Base-by-base conservation (phyloP, 2,329 filamentous ascomycete species). In the Arthrinium phaeospermum region DNA sequence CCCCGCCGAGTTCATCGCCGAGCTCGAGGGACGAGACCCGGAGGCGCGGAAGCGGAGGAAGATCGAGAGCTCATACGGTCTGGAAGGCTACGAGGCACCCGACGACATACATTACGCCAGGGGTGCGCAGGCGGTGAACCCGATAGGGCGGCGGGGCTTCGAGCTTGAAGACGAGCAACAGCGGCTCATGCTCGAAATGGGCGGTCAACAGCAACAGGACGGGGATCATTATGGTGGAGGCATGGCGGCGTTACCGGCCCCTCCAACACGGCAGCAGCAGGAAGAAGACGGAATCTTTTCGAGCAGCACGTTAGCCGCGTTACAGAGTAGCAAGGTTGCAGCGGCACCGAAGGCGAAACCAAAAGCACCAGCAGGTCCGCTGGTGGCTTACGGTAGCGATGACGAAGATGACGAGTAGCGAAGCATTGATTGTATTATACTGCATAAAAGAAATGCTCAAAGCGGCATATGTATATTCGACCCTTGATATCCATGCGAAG, bases 51-150 rank as follows among this genome's bases (percentile, higher is more conserved):
- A 98, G 85, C 88, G 95, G 78, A 91, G 96, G 82, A 97, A 94
- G 83, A 91, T 98, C 37, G 94, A 98, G 81, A 95, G 94, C 69
- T 92, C 90, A 30, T 98, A 98, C 79, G 96, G 95, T 0, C 82
- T 99, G 67, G 89, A 96, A 71, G 96, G 95, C 0, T 98, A 98
- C 81, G 94, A 98, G 79, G 95, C 95, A 1, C 95, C 96, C 0
- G 96, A 99, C 80, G 93, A 96, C 74, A 91, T 99, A 37, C 97
- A 97, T 89, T 98, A 95, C 82, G 94, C 95, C 0, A 88, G 93
- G 67, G 94, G 95, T 47, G 89, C 91, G 76, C 91, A 91, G 75
- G 89, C 90, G 0, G 89, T 91, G 44, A 91, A 91, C 76, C 89
- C 89, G 0, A 79, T 84, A 3, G 89, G 89, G 1, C 83, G 89